Evolutionary conservation across 2,329 filamentous ascomycete genomes (phyloP).

Genomic region (Aureobasidium namibiae): DNA sequence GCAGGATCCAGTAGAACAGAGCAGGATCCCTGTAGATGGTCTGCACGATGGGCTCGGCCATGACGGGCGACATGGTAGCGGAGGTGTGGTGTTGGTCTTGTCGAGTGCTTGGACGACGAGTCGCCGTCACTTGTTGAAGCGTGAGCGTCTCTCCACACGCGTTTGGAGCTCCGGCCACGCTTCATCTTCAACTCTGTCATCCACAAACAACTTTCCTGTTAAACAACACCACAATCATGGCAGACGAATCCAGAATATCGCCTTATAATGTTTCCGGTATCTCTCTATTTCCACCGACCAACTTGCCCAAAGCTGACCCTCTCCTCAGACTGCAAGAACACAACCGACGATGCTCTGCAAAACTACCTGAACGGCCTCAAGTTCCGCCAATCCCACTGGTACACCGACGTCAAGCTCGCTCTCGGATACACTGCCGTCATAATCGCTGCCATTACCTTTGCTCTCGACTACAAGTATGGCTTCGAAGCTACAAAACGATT

Average conservation of each 20-base stretch:
- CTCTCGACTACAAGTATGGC: slow-evolving; percentile 83
- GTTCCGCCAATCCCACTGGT: slow-evolving; percentile 72
- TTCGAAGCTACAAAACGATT: slow-evolving; percentile 79
- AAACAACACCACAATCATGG: slow-evolving; percentile 11
- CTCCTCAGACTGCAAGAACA: slow-evolving; percentile 80
- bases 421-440: slow-evolving; percentile 77
- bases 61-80: slow-evolving; percentile 34
- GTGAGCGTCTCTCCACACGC: neutral
- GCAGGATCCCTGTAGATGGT: slow-evolving; percentile 98
- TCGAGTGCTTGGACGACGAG: neutral
- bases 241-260: slow-evolving; percentile 25
- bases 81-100: neutral
- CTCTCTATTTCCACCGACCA: neutral
- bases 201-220: neutral
- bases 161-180: slow-evolving; percentile 6
- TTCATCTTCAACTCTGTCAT: slow-evolving; percentile 3
- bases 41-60: slow-evolving; percentile 82
- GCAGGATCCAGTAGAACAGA: slow-evolving; percentile 99
- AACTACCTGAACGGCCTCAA: slow-evolving; percentile 81
- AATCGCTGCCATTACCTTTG: slow-evolving; percentile 76
- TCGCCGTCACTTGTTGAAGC: too few relatives aligned
- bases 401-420: slow-evolving; percentile 72
- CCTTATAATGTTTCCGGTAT: slow-evolving; percentile 23
- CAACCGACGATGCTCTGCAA: slow-evolving; percentile 85
- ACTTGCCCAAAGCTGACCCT: neutral